Conservation (phyloP, 768 basidiomycete genomes). For the Tephrocybe sp. region DNA sequence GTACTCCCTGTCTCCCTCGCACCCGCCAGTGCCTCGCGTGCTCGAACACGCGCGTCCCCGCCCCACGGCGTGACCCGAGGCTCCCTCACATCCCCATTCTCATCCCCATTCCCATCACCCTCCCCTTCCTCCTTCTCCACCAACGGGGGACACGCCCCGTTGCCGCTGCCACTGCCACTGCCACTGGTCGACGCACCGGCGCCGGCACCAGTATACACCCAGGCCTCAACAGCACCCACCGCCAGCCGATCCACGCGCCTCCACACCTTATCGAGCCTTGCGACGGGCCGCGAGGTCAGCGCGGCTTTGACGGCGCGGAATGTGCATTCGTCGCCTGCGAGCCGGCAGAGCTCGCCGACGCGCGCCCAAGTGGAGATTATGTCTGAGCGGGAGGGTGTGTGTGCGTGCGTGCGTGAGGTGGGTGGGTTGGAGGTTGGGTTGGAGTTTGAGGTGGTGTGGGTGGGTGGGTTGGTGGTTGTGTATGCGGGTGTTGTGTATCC, state of each 20-base stretch:
- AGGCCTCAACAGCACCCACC: slow-evolving; percentile 57
- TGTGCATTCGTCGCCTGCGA: slow-evolving; percentile 74
- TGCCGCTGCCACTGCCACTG: too few species aligned
- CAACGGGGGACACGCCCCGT: too few species aligned
- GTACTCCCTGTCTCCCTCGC: slow-evolving; percentile 34
- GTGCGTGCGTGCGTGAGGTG: slow-evolving; percentile 17
- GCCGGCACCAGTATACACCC: slow-evolving; percentile 46
- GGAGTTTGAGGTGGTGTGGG: background rate
- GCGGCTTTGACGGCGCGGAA: slow-evolving; percentile 75
- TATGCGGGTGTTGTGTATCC: background rate
- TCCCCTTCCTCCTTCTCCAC: too few species aligned
- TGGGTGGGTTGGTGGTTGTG: background rate
- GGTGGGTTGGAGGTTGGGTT: background rate
- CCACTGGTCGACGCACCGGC: too few species aligned
- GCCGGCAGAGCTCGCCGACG: slow-evolving; percentile 69
- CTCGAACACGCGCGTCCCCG: slow-evolving; percentile 47
- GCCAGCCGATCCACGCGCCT: slow-evolving; percentile 64
- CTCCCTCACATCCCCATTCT: slow-evolving; percentile 30
- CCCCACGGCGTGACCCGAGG: slow-evolving; percentile 68
- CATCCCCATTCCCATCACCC: slow-evolving; percentile 11
- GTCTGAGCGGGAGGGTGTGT: slow-evolving; percentile 70
- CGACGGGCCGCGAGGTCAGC: slow-evolving; percentile 70
- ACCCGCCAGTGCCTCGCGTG: slow-evolving; percentile 44
- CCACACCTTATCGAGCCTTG: slow-evolving; percentile 79
- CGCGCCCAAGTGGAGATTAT: slow-evolving; percentile 71